Evolutionary conservation across 2,329 filamentous ascomycete genomes (phyloP).

Genomic region (Hypocrella siamensis): DNA sequence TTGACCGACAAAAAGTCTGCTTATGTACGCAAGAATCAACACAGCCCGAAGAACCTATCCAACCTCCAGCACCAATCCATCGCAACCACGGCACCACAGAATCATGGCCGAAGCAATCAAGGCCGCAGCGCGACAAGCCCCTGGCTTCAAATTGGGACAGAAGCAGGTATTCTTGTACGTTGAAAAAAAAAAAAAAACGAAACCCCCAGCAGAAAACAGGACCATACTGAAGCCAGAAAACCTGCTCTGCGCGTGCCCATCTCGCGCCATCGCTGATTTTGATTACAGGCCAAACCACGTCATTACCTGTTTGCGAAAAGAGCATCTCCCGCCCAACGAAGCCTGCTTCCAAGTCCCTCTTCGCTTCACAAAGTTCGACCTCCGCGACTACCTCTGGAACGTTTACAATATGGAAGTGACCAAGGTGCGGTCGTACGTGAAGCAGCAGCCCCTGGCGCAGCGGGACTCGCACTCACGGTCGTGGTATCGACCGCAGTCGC

Average conservation of each 20-base stretch:
- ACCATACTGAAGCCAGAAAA: not conserved
- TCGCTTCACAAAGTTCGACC: constrained; percentile 87
- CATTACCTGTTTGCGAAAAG: constrained; percentile 60
- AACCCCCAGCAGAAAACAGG: no score
- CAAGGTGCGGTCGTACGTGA: constrained; percentile 63
- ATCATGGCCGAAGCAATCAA: constrained; percentile 25
- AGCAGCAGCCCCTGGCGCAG: constrained; percentile 42
- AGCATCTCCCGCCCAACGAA: constrained; percentile 58
- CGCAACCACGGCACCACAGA: constrained; percentile 7
- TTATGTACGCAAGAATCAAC: no score
- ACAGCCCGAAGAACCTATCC: constrained; percentile 3
- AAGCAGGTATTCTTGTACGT: constrained; percentile 43
- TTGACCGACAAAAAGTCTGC: no score
- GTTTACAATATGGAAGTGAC: constrained; percentile 62
- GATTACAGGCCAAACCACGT: constrained; percentile 58
- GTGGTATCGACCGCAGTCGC: constrained; percentile 53
- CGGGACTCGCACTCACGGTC: constrained; percentile 31
- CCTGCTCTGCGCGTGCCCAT: not conserved
- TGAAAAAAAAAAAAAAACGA: no score
- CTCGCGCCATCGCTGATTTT: not conserved
- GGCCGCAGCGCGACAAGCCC: constrained; percentile 20
- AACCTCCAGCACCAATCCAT: constrained; percentile 7
- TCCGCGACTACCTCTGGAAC: constrained; percentile 87
- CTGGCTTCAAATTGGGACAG: constrained; percentile 30
- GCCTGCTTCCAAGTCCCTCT: constrained; percentile 86